These are phyloP conservation scores for Grigorovia transvaalensis DNA, from an alignment of 805 yeast genomes.

Conservation along the genomic window DNA sequence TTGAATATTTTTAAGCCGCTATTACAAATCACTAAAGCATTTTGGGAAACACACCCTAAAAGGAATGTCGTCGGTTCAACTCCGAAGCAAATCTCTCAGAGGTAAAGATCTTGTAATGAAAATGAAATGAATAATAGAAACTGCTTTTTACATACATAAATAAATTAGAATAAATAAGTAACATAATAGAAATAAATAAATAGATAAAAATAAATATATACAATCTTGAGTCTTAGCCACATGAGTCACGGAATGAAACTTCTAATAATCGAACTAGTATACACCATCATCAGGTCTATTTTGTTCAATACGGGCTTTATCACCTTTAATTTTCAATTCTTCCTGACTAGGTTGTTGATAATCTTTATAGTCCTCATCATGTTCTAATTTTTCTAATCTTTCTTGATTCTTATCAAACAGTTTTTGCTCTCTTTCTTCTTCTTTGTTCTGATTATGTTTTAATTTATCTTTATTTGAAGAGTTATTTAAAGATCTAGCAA, in stretches of 20 bases:
- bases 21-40: too few relatives aligned
- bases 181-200: not conserved
- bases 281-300: constrained; percentile 30
- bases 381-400: constrained; percentile 21
- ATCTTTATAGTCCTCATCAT: constrained; percentile 7
- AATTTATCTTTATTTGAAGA: not conserved
- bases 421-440: constrained; percentile 17
- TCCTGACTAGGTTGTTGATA: constrained; percentile 15
- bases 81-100: too few relatives aligned
- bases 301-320: constrained; percentile 26
- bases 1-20: too few relatives aligned
- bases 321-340: constrained; percentile 22
- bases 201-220: not conserved
- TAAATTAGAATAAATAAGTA: too few relatives aligned
- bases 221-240: not conserved
- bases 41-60: too few relatives aligned
- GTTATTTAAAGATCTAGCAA: not conserved
- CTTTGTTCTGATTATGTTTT: constrained; percentile 12
- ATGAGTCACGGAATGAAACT: not conserved
- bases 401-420: constrained; percentile 22
- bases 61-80: too few relatives aligned
- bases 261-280: constrained; percentile 8
- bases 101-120: too few relatives aligned
- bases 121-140: too few relatives aligned
- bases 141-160: too few relatives aligned